Evolutionary conservation across 768 basidiomycete genomes (phyloP).

Genomic region (Fomitopsis serialis): DNA sequence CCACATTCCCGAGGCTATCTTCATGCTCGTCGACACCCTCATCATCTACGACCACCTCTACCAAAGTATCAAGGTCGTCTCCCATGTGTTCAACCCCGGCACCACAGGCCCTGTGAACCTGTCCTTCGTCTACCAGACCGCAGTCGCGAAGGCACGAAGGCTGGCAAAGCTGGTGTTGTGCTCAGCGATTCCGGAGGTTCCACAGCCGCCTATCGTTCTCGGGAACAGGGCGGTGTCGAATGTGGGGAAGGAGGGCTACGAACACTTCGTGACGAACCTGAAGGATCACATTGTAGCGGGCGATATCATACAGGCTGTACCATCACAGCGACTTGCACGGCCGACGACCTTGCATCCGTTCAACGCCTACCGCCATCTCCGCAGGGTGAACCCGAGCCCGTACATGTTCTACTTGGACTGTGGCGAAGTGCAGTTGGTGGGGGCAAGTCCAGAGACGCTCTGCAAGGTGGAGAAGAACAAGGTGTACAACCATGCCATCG

Average conservation of each 20-base stretch:
- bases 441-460: slow-evolving; percentile 95
- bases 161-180: slow-evolving; percentile 68
- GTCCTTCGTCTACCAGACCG: slow-evolving; percentile 83
- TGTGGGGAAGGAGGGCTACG: slow-evolving; percentile 90
- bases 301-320: slow-evolving; percentile 98
- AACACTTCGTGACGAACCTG: slow-evolving; percentile 82
- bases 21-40: slow-evolving; percentile 95
- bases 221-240: slow-evolving; percentile 76
- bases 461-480: slow-evolving; percentile 92
- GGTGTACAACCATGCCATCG: slow-evolving; percentile 97
- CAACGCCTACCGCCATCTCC: slow-evolving; percentile 91
- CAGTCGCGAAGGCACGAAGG: slow-evolving; percentile 73
- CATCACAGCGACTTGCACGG: slow-evolving; percentile 84
- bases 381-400: slow-evolving; percentile 94
- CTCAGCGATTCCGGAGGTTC: slow-evolving; percentile 53
- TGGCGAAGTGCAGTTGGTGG: slow-evolving; percentile 90
- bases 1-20: slow-evolving; percentile 89
- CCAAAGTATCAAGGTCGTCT: slow-evolving; percentile 92
- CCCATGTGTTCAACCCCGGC: slow-evolving; percentile 86
- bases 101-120: slow-evolving; percentile 63
- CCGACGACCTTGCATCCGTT: slow-evolving; percentile 91
- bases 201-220: slow-evolving; percentile 58
- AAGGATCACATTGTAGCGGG: slow-evolving; percentile 95
- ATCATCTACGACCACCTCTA: slow-evolving; percentile 96
- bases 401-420: slow-evolving; percentile 99